Evolutionary conservation across 768 basidiomycete species (phyloP).

Genomic region (Termitomyces sp.): DNA sequence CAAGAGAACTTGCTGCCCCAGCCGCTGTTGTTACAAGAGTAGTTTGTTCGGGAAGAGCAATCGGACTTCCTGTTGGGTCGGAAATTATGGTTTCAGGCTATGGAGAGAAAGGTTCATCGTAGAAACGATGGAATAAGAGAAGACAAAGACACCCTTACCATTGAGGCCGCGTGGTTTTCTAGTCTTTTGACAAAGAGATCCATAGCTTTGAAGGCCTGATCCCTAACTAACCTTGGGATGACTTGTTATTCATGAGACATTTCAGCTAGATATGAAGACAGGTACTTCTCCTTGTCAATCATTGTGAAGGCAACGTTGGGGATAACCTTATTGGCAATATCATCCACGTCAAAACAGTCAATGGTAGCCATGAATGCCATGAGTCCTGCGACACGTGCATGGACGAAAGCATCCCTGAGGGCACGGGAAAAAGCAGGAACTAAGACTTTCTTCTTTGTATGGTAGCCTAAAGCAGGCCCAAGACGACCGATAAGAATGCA

Average conservation of each 20-base stretch:
- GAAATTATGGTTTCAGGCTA: conserved; percentile 38
- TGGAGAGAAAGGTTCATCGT: neutral
- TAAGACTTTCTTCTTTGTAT: conserved; percentile 94
- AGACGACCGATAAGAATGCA: conserved; percentile 93
- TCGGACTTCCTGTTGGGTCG: conserved; percentile 26
- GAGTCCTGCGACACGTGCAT: conserved; percentile 88
- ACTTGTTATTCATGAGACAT: neutral
- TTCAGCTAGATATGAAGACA: neutral
- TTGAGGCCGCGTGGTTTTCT: conserved; percentile 71
- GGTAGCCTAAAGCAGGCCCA: conserved; percentile 77
- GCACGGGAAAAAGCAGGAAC: conserved; percentile 92
- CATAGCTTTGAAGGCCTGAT: conserved; percentile 93
- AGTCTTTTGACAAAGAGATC: conserved; percentile 84
- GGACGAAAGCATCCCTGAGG: conserved; percentile 87
- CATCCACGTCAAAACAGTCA: conserved; percentile 85
- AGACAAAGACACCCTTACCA: conserved; percentile 49
- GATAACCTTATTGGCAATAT: conserved; percentile 86
- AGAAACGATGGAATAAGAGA: neutral
- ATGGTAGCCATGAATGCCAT: conserved; percentile 96
- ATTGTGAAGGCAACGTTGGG: conserved; percentile 78
- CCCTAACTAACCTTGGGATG: conserved; percentile 72
- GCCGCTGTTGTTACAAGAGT: conserved; percentile 82
- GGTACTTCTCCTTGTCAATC: conserved; percentile 90
- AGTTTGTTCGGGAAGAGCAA: conserved; percentile 32
- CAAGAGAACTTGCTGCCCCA: conserved; percentile 87